Conservation (phyloP, 345 rosid genomes). For the Citropsis articulata region DNA sequence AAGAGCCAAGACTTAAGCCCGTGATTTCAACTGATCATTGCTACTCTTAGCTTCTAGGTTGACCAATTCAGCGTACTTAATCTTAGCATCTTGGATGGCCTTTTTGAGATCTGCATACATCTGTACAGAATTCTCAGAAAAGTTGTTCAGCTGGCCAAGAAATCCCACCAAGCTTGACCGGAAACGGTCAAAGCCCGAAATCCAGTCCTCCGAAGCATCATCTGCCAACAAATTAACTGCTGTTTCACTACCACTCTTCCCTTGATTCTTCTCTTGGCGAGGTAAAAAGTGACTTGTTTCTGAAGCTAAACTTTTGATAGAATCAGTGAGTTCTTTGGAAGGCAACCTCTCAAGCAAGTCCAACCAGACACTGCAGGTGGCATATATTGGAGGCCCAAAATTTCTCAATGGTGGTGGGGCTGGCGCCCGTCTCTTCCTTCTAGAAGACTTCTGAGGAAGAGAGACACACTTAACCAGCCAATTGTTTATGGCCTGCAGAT, state of each 20-base stretch:
- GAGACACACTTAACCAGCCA: slow-evolving; percentile 76
- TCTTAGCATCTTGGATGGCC: slow-evolving; percentile 49
- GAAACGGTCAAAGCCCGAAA: slow-evolving; percentile 55
- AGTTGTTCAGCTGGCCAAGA: slow-evolving; percentile 50
- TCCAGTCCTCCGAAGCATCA: slow-evolving; percentile 51
- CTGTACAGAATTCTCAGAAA: slow-evolving; percentile 49
- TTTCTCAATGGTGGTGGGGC: slow-evolving; percentile 25
- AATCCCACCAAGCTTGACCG: slow-evolving; percentile 51
- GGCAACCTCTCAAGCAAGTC: slow-evolving; percentile 50
- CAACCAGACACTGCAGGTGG: slow-evolving; percentile 69
- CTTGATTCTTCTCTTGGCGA: slow-evolving; percentile 65
- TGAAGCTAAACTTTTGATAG: slow-evolving; percentile 59
- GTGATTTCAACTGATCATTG: slow-evolving; percentile 31
- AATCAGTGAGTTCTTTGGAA: slow-evolving; percentile 56
- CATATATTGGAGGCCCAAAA: slow-evolving; percentile 73
- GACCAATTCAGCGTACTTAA: slow-evolving; percentile 31
- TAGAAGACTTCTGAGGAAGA: slow-evolving; percentile 28
- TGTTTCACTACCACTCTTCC: slow-evolving; percentile 41
- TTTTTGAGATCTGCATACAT: slow-evolving; percentile 47
- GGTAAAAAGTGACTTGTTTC: slow-evolving; percentile 67
- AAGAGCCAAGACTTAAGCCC: slow-evolving; percentile 10
- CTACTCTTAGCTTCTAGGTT: slow-evolving; percentile 43
- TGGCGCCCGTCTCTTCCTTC: slow-evolving; percentile 30
- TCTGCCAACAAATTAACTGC: slow-evolving; percentile 43
- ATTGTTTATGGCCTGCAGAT: slow-evolving; percentile 53